phyloP scores from a whole-genome alignment of 208 protist species.

The Leishmania tropica region DNA sequence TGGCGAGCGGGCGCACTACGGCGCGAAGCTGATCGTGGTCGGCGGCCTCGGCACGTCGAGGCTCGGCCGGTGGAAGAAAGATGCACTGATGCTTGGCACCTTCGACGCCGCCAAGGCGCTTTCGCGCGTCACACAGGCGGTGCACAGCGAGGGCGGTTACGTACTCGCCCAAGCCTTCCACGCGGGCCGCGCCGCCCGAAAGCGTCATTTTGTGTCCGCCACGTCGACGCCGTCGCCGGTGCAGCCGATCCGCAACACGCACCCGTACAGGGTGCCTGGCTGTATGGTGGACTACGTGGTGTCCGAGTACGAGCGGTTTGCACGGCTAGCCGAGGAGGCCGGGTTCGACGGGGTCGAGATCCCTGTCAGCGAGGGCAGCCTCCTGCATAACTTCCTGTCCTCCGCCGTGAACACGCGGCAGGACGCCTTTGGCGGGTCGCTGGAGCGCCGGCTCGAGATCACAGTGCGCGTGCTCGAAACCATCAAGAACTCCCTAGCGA shows the following conservation, averaged over 20 bases:
- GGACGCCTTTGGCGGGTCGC: conserved; percentile 76
- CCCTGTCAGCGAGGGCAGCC: conserved; percentile 91
- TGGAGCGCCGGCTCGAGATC: conserved; percentile 87
- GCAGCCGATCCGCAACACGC: conserved; percentile 53
- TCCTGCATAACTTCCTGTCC: conserved; percentile 95
- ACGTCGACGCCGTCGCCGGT: conserved; percentile 66
- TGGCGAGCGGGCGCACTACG: conserved; percentile 77
- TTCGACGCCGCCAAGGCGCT: conserved; percentile 74
- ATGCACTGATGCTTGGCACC: conserved; percentile 79
- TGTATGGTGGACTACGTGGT: conserved; percentile 78
- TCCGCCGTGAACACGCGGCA: conserved; percentile 85
- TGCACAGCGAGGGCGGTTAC: conserved; percentile 87
- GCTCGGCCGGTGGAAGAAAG: conserved; percentile 76
- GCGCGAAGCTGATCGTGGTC: conserved; percentile 89
- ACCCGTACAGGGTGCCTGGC: conserved; percentile 60
- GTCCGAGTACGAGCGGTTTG: conserved; percentile 85
- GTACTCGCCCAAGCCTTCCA: conserved; percentile 95
- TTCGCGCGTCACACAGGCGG: conserved; percentile 77
- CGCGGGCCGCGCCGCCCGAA: conserved; percentile 81
- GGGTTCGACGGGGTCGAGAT: conserved; percentile 97
- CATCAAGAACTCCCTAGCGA: conserved; percentile 43
- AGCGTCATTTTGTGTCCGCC: conserved; percentile 52
- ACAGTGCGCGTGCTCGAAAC: conserved; percentile 84
- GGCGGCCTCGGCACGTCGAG: conserved; percentile 87
- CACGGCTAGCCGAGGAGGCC: conserved; percentile 89